Conservation (phyloP, 2,329 filamentous ascomycete genomes). For the Annulohypoxylon truncatum region DNA sequence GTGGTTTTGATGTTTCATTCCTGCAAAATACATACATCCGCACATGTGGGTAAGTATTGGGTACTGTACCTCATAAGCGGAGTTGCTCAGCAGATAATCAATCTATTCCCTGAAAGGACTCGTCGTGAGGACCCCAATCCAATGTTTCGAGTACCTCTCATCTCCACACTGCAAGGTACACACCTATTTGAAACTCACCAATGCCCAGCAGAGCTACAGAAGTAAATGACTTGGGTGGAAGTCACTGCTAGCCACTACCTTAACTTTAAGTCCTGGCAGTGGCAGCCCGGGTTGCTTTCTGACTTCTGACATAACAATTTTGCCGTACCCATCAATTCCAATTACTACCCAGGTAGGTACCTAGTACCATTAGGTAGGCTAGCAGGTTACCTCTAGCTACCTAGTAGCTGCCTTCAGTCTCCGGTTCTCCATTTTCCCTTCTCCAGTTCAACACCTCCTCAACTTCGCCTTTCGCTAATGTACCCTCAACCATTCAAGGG, state of each 20-base stretch:
- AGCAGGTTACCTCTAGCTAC: too few species aligned
- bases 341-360: too few species aligned
- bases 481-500: not conserved
- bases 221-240: not conserved
- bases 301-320: conserved; percentile 2
- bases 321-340: conserved; percentile 7
- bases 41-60: conserved; percentile 1
- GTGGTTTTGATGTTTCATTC: conserved; percentile 13
- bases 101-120: conserved; percentile 15
- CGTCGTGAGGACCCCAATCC: conserved; percentile 3
- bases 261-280: conserved; percentile 3
- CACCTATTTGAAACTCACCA: conserved; percentile 27
- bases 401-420: not conserved
- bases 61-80: conserved; percentile 10
- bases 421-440: not conserved
- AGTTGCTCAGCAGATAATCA: conserved; percentile 13
- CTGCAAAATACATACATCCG: not conserved
- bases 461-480: not conserved
- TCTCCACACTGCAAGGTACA: conserved; percentile 40
- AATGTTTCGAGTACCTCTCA: conserved; percentile 32
- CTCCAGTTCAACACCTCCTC: conserved; percentile 1
- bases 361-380: too few species aligned
- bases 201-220: conserved; percentile 15
- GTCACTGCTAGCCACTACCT: conserved; percentile 4
- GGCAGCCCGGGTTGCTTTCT: not conserved